Base-by-base conservation (phyloP, 2,329 filamentous ascomycete species). In the Bipolaris zeicola region DNA sequence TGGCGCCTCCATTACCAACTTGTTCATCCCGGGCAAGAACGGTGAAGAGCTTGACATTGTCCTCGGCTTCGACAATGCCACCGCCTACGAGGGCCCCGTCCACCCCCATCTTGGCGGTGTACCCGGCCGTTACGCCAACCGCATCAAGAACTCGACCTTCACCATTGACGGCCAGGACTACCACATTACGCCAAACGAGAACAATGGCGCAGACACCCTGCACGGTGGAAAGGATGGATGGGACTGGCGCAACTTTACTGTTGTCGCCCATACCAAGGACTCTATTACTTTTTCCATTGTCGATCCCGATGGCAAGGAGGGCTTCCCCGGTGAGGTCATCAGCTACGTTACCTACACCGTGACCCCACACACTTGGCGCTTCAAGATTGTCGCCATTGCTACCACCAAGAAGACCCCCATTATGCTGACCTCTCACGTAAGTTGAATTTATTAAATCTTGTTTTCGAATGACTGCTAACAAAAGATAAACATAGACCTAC, bases 401-500 rank as follows among this genome's bases (percentile, higher is more conserved):
- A 87, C 87, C 7, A 90, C 88, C 28, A 86, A 90, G 78, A 88
- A 87, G 78, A 93, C 90, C 5, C 90, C 90, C 46, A 91, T 94
- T 74, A 93, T 94, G 90, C 82, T 94, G 55, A 90, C 84, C 71
- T 85, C 86, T 41, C 87, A 89, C 74, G 85, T 84, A 83, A 80
- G 73, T 61, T 61, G 50, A 37, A 44, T 47, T 6, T 2, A 3
- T 1, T 14, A 28, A 6, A 1, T 6, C 0, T 2, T 7, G 3
- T 33, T 2, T 39, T 34, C 6, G 18, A 20, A 4, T 14, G 6
- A 10, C 52, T 14, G 28, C 55, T 63, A 36, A 62, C 39, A 2
- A 2, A 8, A 4, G 2, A 10, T 4, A 8, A 0, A 6, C 6
- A 0, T 81, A 90, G 80, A 85, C 85, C 6, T 94, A 94, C 81